Evolutionary conservation across 2,329 filamentous ascomycete genomes (phyloP).

Genomic region (Sporothrix brunneoviolacea): DNA sequence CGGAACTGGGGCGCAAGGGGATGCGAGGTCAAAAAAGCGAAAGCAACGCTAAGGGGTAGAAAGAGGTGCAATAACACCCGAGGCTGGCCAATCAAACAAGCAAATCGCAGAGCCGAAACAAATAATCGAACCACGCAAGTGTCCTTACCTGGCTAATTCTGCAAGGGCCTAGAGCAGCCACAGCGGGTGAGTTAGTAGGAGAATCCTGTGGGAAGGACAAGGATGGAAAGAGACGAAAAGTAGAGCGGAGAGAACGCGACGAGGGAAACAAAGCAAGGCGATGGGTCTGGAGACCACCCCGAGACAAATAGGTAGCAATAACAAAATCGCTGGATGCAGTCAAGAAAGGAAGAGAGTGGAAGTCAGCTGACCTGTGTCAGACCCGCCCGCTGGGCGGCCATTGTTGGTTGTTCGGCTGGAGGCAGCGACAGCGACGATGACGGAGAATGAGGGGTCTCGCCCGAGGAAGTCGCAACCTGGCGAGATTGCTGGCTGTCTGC

Average conservation of each 20-base stretch:
- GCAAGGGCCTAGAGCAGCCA: conserved; percentile 13
- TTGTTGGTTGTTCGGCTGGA: neutral
- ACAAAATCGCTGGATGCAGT: too few relatives aligned
- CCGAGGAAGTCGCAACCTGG: neutral
- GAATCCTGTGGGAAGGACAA: too few relatives aligned
- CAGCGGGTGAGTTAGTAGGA: conserved; percentile 7
- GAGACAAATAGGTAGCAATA: too few relatives aligned
- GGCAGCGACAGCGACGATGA: neutral
- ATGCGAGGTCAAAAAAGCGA: too few relatives aligned
- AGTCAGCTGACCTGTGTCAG: conserved; percentile 14
- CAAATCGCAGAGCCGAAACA: neutral
- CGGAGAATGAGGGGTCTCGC: neutral
- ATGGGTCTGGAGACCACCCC: too few relatives aligned
- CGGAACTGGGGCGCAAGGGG: too few relatives aligned
- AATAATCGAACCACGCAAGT: neutral
- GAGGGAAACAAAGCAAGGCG: too few relatives aligned
- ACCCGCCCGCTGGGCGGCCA: conserved; percentile 8
- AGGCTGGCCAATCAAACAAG: neutral
- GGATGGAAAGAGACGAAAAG: too few relatives aligned
- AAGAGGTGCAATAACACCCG: too few relatives aligned
- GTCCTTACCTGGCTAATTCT: conserved; percentile 15
- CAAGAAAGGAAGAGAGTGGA: neutral
- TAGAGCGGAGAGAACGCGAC: too few relatives aligned
- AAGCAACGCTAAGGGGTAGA: too few relatives aligned
- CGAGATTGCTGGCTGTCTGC: neutral